These are phyloP conservation scores for Geotrichum aggregatum DNA, from an alignment of 1,139 yeast species.

Conservation along the genomic window DNA sequence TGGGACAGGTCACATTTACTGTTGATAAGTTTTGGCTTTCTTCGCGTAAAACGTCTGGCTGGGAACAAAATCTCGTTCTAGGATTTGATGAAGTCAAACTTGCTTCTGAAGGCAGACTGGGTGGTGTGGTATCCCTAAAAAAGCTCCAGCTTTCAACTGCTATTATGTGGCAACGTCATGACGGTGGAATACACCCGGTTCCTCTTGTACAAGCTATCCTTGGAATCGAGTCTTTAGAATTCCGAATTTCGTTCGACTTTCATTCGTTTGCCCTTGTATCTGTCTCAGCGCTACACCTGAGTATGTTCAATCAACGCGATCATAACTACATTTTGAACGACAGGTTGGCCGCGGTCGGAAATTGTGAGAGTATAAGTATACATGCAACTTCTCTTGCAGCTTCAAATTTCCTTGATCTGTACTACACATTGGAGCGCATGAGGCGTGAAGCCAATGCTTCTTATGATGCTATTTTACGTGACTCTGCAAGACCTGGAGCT, in stretches of 20 bases:
- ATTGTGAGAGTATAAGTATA: constrained; percentile 54
- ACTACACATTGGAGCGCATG: constrained; percentile 66
- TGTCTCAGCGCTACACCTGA: constrained; percentile 49
- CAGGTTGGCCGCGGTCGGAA: constrained; percentile 54
- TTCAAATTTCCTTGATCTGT: constrained; percentile 73
- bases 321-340: constrained; percentile 49
- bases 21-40: constrained; percentile 65
- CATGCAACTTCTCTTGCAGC: constrained; percentile 82
- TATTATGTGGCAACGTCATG: constrained; percentile 54
- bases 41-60: constrained; percentile 60
- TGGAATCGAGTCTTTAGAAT: constrained; percentile 53
- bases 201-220: constrained; percentile 67
- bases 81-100: constrained; percentile 56
- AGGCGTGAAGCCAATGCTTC: constrained; percentile 67
- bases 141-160: constrained; percentile 59
- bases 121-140: constrained; percentile 57
- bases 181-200: constrained; percentile 35
- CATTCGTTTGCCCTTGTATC: constrained; percentile 72
- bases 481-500: constrained; percentile 39
- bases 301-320: constrained; percentile 66
- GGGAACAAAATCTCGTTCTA: constrained; percentile 67
- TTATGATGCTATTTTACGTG: constrained; percentile 66
- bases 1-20: constrained; percentile 59
- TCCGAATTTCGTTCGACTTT: constrained; percentile 72
- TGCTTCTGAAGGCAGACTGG: constrained; percentile 68